phyloP scores from a whole-genome alignment of 2,329 filamentous ascomycete species.

The Coleophoma cylindrospora region DNA sequence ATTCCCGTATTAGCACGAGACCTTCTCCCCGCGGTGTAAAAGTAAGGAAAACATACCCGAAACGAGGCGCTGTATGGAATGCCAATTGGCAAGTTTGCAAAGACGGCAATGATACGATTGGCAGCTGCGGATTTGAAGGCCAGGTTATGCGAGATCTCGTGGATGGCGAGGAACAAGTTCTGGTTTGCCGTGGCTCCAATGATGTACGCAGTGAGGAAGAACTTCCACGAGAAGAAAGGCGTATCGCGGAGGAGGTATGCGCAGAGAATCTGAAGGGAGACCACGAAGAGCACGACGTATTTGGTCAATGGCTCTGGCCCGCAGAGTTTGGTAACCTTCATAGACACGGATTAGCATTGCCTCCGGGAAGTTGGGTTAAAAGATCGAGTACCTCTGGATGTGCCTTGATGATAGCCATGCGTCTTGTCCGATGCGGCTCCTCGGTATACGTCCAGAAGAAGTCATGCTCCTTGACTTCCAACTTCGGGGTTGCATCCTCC shows the following conservation, averaged over 20 bases:
- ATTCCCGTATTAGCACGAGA: conserved; percentile 16
- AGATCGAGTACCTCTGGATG: conserved; percentile 75
- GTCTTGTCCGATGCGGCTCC: conserved; percentile 87
- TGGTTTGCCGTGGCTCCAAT: conserved; percentile 95
- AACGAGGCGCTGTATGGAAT: conserved; percentile 96
- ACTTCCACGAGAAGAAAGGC: conserved; percentile 75
- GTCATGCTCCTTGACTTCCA: conserved; percentile 26
- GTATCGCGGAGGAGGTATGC: conserved; percentile 74
- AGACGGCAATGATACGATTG: conserved; percentile 83
- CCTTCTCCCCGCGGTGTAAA: neutral
- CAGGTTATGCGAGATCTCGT: conserved; percentile 97
- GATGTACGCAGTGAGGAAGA: conserved; percentile 83
- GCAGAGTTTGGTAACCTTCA: conserved; percentile 89
- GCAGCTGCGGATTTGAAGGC: conserved; percentile 77
- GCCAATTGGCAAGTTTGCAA: conserved; percentile 94
- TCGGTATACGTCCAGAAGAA: conserved; percentile 99
- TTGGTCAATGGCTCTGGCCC: conserved; percentile 94
- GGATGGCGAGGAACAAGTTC: conserved; percentile 96
- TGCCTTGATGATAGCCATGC: conserved; percentile 94
- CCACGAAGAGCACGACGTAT: conserved; percentile 81
- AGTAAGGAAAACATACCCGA: conserved; percentile 53
- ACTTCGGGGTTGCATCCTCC: conserved; percentile 7
- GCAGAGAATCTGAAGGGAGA: conserved; percentile 72
- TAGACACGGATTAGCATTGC: neutral
- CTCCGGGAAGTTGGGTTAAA: neutral